Evolutionary conservation across 352 stramenopile genomes (phyloP).

Genomic region (Phytophthora pini): DNA sequence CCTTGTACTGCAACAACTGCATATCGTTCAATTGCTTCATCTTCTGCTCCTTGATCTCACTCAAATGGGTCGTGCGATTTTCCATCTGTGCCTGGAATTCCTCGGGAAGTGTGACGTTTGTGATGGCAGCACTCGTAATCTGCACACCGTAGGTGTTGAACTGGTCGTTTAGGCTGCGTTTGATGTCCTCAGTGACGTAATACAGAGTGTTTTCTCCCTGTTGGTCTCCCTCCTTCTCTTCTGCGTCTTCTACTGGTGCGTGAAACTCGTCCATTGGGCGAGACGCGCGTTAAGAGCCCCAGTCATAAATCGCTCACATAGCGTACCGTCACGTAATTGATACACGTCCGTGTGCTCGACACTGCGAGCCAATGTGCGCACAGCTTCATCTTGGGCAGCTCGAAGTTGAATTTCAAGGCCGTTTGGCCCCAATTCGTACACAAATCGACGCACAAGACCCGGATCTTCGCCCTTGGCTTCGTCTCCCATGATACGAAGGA

Average conservation of each 20-base stretch:
- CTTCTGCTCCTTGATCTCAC: conserved; percentile 69
- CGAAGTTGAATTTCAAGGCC: conserved; percentile 83
- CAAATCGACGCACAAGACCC: conserved; percentile 77
- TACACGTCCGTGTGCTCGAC: conserved; percentile 89
- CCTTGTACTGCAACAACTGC: conserved; percentile 39
- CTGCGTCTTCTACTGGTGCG: conserved; percentile 5
- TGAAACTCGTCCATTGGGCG: conserved; percentile 21
- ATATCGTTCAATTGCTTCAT: conserved; percentile 85
- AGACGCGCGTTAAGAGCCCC: conserved; percentile 30
- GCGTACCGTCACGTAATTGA: conserved; percentile 62
- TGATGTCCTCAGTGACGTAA: conserved; percentile 70
- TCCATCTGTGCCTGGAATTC: conserved; percentile 70
- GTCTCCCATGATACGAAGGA: conserved; percentile 57
- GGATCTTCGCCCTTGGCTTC: conserved; percentile 77
- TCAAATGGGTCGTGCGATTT: conserved; percentile 71
- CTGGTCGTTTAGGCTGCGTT: conserved; percentile 65
- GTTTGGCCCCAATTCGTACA: conserved; percentile 80
- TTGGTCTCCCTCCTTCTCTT: conserved; percentile 9
- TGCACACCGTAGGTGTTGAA: conserved; percentile 74
- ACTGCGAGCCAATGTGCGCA: conserved; percentile 50
- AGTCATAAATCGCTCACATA: conserved; percentile 62
- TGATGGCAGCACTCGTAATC: conserved; percentile 73
- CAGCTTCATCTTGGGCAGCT: conserved; percentile 77
- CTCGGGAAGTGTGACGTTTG: conserved; percentile 57
- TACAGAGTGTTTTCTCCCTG: conserved; percentile 38